phyloP scores from a whole-genome alignment of 768 basidiomycete species.

The Hortiboletus campestris region DNA sequence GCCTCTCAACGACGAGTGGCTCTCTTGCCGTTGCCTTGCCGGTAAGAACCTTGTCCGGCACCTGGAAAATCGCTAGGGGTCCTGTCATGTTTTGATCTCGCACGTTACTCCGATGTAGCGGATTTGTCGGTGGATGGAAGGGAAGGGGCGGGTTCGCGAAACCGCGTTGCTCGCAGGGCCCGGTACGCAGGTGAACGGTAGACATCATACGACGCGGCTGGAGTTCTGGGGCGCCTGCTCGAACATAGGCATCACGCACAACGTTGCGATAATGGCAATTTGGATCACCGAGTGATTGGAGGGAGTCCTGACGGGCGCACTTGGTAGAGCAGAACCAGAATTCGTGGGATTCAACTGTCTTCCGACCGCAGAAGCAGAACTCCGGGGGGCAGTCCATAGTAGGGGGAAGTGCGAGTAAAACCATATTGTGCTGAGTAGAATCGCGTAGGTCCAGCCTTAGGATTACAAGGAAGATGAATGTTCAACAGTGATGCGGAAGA shows the following conservation, averaged over 20 bases:
- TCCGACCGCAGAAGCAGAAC: slow-evolving; percentile 27
- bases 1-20: not conserved
- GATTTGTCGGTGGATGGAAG: not conserved
- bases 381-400: slow-evolving; percentile 11
- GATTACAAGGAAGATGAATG: not conserved
- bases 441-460: not conserved
- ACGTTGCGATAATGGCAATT: slow-evolving; percentile 27
- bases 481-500: not conserved
- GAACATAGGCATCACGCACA: slow-evolving; percentile 15
- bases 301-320: slow-evolving; percentile 29
- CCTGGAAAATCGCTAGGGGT: slow-evolving; percentile 20
- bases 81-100: not conserved
- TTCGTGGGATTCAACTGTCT: slow-evolving; percentile 24
- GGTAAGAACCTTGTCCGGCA: slow-evolving; percentile 10
- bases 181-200: not conserved
- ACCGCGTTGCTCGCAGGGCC: not conserved
- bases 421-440: not conserved
- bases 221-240: not conserved
- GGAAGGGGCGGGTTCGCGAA: not conserved
- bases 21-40: not conserved
- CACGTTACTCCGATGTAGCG: not conserved
- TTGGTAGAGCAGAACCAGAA: slow-evolving; percentile 28
- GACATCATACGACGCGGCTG: slow-evolving; percentile 14
- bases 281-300: slow-evolving; percentile 22
- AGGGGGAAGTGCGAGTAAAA: slow-evolving; percentile 1